Conservation (phyloP, 1,284 basidiomycete species). For the Boletus nobilissimus region DNA sequence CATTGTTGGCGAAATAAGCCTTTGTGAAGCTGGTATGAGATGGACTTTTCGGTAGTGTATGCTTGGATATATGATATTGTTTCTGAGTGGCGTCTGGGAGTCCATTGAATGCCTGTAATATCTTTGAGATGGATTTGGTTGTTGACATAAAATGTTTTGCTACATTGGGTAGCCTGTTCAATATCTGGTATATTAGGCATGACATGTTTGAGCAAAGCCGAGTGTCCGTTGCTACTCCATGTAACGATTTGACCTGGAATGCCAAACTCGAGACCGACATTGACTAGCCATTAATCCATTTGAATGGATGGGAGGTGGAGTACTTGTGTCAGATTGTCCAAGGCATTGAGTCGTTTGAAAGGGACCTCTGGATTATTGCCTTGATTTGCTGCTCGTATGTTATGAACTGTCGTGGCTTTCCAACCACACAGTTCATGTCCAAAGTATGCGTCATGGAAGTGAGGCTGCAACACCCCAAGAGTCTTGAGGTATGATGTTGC, state of each 20-base stretch:
- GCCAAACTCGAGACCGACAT: neutral
- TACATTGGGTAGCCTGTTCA: fast-evolving
- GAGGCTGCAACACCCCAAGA: too few species aligned
- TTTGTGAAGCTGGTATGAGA: slow-evolving; percentile 30
- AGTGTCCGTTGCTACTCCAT: neutral
- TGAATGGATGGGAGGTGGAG: too few species aligned
- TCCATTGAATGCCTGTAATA: slow-evolving; percentile 13
- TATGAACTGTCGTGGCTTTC: too few species aligned
- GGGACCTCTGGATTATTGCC: too few species aligned
- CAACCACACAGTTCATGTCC: too few species aligned
- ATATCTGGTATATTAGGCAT: neutral
- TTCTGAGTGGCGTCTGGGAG: too few species aligned
- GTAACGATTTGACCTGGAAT: neutral
- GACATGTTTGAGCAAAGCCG: neutral
- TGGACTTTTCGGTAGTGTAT: slow-evolving; percentile 27
- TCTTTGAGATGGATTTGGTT: slow-evolving; percentile 28
- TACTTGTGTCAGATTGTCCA: too few species aligned
- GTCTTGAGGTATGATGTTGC: too few species aligned
- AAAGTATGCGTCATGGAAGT: too few species aligned
- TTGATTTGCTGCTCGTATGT: too few species aligned
- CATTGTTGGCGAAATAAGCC: neutral
- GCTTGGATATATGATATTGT: slow-evolving; percentile 25
- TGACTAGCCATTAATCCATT: neutral
- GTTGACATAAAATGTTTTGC: neutral
- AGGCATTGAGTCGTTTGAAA: too few species aligned